phyloP scores from a whole-genome alignment of 1,284 basidiomycete genomes.

The Apiotrichum gracile region DNA sequence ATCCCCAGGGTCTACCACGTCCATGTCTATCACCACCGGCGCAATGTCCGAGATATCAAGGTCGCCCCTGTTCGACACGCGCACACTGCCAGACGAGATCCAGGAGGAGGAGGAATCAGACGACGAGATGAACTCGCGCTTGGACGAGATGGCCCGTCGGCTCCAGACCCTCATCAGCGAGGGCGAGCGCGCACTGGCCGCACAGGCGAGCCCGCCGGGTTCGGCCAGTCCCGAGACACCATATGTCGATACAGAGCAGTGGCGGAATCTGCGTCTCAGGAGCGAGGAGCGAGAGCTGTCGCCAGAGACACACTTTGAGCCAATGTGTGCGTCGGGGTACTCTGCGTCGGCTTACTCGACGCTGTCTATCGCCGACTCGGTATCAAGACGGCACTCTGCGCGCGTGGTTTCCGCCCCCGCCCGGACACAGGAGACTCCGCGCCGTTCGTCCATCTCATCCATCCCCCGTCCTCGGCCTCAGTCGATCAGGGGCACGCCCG shows the following conservation, averaged over 20 bases:
- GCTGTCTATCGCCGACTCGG: no score
- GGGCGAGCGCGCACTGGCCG: constrained; percentile 8
- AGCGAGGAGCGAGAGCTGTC: no score
- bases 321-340: no score
- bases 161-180: constrained; percentile 10
- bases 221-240: background rate
- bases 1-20: background rate
- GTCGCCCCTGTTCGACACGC: background rate
- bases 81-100: background rate
- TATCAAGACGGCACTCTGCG: no score
- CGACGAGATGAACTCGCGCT: constrained; percentile 4
- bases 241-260: background rate
- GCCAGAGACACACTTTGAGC: no score
- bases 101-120: constrained; percentile 1
- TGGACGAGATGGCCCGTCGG: constrained; percentile 12
- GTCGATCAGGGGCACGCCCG: no score
- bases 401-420: no score
- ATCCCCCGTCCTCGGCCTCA: background rate
- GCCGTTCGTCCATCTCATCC: background rate
- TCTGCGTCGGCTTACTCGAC: no score
- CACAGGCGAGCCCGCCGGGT: background rate
- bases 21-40: background rate
- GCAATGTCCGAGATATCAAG: background rate
- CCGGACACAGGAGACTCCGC: no score
- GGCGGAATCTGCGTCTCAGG: background rate